Conservation (phyloP, 2,329 filamentous ascomycete species). For the Incumbomyces delicatus region DNA sequence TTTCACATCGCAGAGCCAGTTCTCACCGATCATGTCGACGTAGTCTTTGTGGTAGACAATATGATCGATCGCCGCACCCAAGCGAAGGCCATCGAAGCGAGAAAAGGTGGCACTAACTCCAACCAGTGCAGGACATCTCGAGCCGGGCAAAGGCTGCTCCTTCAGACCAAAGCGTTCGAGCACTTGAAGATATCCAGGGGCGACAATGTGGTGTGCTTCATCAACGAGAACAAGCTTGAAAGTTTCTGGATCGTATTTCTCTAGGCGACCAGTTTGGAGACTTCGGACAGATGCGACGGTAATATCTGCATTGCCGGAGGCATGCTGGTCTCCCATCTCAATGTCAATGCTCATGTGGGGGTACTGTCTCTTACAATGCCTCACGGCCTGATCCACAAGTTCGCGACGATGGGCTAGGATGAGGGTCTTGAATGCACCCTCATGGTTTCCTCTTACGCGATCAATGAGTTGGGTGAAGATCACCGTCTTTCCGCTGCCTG, state of each 20-base stretch:
- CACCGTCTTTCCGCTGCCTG: conserved; percentile 84
- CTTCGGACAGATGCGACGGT: conserved; percentile 86
- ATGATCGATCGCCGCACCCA: conserved; percentile 81
- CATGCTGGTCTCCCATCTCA: conserved; percentile 74
- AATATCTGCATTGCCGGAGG: conserved; percentile 77
- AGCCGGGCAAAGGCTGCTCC: conserved; percentile 30
- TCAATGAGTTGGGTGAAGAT: conserved; percentile 94
- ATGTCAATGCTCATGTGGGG: conserved; percentile 74
- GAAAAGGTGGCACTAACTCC: conserved; percentile 78
- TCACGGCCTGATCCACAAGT: conserved; percentile 85
- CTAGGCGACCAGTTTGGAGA: conserved; percentile 62
- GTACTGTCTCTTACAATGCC: conserved; percentile 72
- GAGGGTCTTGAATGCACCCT: conserved; percentile 62
- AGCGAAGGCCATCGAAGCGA: conserved; percentile 71
- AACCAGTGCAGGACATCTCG: conserved; percentile 56
- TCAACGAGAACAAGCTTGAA: conserved; percentile 94
- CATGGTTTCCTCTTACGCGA: conserved; percentile 51
- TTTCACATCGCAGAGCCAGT: conserved; percentile 83
- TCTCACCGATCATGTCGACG: conserved; percentile 72
- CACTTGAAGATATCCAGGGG: conserved; percentile 63
- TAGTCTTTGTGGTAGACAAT: conserved; percentile 92
- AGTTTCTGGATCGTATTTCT: conserved; percentile 65
- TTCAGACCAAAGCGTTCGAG: conserved; percentile 70
- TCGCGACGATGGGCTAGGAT: conserved; percentile 89
- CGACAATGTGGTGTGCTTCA: conserved; percentile 93